phyloP scores from a whole-genome alignment of 495 filamentous ascomycete genomes.

The Aspergillus egyptiacus region DNA sequence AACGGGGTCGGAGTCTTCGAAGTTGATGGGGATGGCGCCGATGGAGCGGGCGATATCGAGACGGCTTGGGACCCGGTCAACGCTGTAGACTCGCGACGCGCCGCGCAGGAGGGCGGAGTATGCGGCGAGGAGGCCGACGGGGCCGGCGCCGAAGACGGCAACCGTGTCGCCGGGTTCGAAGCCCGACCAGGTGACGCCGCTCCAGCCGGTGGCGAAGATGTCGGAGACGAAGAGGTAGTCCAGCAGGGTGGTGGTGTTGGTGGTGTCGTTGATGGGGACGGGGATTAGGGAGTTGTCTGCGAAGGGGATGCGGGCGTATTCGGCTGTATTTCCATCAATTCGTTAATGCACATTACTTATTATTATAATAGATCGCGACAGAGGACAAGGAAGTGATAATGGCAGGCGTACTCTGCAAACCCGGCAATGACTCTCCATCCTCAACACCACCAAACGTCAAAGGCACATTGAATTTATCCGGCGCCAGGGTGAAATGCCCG shows the following conservation, averaged over 20 bases:
- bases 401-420: background rate
- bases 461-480: too few relatives aligned
- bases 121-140: conserved; percentile 34
- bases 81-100: conserved; percentile 38
- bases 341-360: background rate
- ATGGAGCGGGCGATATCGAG: conserved; percentile 45
- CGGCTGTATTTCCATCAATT: too few relatives aligned
- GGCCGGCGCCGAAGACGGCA: conserved; percentile 37
- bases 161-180: conserved; percentile 32
- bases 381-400: too few relatives aligned
- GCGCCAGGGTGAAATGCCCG: too few relatives aligned
- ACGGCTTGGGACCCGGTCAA: conserved; percentile 44
- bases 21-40: conserved; percentile 33
- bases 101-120: conserved; percentile 37
- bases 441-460: too few relatives aligned
- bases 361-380: too few relatives aligned
- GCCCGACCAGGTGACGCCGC: conserved; percentile 18
- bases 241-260: conserved; percentile 9
- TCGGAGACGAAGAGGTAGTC: conserved; percentile 33
- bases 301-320: conserved; percentile 30
- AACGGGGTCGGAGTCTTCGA: conserved; percentile 35
- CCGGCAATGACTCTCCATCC: background rate
- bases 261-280: conserved; percentile 16
- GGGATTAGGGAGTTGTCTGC: conserved; percentile 25
- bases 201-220: conserved; percentile 33